A percentile compares a stretch with the other conserved stretches of the same genome.
Evolutionary conservation across 352 stramenopile genomes (phyloP).

Genomic region (Phytophthora crassamura): DNA sequence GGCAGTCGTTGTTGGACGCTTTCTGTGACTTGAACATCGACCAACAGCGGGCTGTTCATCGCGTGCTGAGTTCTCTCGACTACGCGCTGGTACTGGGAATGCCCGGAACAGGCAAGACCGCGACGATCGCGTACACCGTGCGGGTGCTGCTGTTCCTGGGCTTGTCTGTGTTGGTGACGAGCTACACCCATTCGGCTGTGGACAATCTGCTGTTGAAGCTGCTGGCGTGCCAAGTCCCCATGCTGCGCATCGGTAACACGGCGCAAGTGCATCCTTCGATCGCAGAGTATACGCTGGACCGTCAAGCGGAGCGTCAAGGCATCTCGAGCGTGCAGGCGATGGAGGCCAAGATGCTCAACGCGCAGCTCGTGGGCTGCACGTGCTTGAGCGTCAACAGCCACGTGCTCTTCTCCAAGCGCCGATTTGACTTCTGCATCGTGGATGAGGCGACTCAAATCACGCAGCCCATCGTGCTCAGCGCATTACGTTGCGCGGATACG

Average conservation of each 20-base stretch:
- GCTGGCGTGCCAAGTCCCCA: constrained; percentile 55
- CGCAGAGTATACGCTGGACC: constrained; percentile 61
- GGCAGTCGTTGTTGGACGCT: constrained; percentile 48
- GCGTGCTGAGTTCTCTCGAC: constrained; percentile 91
- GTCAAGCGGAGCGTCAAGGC: constrained; percentile 33
- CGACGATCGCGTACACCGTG: constrained; percentile 95
- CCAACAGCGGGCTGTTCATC: constrained; percentile 72
- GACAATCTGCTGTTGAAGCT: constrained; percentile 98
- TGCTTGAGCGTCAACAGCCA: constrained; percentile 81
- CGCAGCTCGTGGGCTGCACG: constrained; percentile 75
- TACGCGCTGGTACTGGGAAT: constrained; percentile 96
- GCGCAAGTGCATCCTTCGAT: constrained; percentile 79
- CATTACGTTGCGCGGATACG: constrained; percentile 92
- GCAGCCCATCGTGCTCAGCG: constrained; percentile 94
- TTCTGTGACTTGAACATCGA: constrained; percentile 80
- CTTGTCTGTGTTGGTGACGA: constrained; percentile 96
- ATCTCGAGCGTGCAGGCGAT: constrained; percentile 54
- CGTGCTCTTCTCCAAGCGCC: constrained; percentile 78
- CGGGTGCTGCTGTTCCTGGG: constrained; percentile 91
- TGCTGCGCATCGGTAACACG: constrained; percentile 78
- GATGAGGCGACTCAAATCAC: constrained; percentile 99
- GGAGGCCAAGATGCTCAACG: constrained; percentile 54
- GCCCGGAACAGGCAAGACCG: constrained; percentile 97
- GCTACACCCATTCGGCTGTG: constrained; percentile 98
- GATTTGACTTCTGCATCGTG: constrained; percentile 98